Conservation (phyloP, 345 rosid species). For the Eutrema japonicum region DNA sequence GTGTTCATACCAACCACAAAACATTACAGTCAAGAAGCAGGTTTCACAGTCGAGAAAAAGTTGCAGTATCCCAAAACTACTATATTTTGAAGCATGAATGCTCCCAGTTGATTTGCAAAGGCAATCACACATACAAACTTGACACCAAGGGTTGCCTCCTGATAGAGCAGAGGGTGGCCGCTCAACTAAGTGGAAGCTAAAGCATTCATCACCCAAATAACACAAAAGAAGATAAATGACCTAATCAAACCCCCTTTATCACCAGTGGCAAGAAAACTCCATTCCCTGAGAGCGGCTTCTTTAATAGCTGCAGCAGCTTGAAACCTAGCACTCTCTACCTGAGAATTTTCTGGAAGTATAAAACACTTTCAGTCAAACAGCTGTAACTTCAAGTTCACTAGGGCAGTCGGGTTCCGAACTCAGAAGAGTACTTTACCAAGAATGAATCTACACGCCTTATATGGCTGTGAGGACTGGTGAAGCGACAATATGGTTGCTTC, state of each 20-base stretch:
- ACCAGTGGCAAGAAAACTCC: constrained; percentile 76
- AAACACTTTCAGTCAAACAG: constrained; percentile 24
- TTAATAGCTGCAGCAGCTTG: constrained; percentile 96
- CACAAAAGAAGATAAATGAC: constrained; percentile 43
- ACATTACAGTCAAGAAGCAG: constrained; percentile 24
- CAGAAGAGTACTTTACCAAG: constrained; percentile 58
- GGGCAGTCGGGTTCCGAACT: background rate
- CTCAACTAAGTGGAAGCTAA: constrained; percentile 29
- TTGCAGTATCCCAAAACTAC: constrained; percentile 16
- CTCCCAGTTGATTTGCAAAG: constrained; percentile 24
- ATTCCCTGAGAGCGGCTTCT: constrained; percentile 95
- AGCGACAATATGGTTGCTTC: constrained; percentile 83
- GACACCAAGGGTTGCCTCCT: constrained; percentile 5
- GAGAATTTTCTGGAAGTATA: constrained; percentile 75
- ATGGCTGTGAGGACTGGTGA: constrained; percentile 84
- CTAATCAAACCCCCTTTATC: constrained; percentile 80
- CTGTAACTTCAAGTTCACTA: constrained; percentile 14
- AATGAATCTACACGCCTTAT: constrained; percentile 81
- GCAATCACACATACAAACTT: constrained; percentile 23
- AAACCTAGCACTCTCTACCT: constrained; percentile 89
- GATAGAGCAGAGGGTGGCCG: constrained; percentile 16
- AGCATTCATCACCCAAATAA: constrained; percentile 23
- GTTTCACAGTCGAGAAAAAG: constrained; percentile 27
- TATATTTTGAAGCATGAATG: constrained; percentile 28
- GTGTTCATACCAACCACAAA: constrained; percentile 14